Evolutionary conservation across 257 asterid species (phyloP), one percentile per base, ranked within the genome.

Genomic region (Penstemon davidsonii): DNA sequence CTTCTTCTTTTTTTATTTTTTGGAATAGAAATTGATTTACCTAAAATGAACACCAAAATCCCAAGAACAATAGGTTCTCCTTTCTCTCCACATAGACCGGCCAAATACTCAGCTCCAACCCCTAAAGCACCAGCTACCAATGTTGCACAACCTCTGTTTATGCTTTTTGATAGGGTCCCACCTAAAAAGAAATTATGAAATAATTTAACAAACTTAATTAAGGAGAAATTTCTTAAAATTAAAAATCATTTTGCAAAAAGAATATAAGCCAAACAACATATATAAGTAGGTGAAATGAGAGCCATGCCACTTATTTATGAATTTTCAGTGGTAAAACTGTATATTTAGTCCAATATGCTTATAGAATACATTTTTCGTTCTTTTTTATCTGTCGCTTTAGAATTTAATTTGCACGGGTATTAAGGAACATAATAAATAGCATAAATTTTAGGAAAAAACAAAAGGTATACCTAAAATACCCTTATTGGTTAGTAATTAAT

Each of bases 91-190:
- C 82, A 82, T 0, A 79, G 75, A 45, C 64, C 64, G 9, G 94
- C 96, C 73, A 89, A 80, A 70, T 83, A 80, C 67, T 86, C 91
- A 3, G 96, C 95, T 49, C 89, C 98, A 12, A 92, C 61, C 7
- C 96, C 98, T 62, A 92, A 50, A 11, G 74, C 90, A 51, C 95
- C 96, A 0, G 96, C 98, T n/a, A 80, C 3, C 46, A 89, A 52
- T 41, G 98, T 89, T 1, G 96, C 98, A 13, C 73, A 83, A 1
- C 90, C 94, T 60, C 96, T 77, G 74, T 89, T 92, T 50, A 92
- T 39, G 77, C 94, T 50, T 71, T 91, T 91, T 2, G 70, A 73
- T 5, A 91, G 73, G 11, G 96, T 91, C 52, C 85, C 98, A 45
- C 98, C 98, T 91, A 41, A 62, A 58, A 11, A 13, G 12, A 11